These are phyloP conservation scores for Miamiensis avidus DNA, from an alignment of 169 alveolate genomes.

Conservation along the genomic window DNA sequence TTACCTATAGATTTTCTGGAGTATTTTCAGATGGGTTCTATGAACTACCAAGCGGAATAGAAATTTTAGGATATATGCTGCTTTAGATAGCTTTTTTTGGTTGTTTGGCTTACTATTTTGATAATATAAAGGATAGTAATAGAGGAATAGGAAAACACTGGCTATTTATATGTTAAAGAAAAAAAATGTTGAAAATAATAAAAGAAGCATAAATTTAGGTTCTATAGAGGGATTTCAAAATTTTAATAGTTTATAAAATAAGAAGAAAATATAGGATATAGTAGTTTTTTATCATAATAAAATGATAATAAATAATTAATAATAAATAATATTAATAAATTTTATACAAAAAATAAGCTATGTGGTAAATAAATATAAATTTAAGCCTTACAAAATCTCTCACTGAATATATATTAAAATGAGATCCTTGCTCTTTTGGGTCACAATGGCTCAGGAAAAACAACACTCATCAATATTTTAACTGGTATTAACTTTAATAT, in stretches of 20 bases:
- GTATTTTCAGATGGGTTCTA: conserved; percentile 14
- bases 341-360: not conserved
- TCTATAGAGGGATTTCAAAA: no score
- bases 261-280: no score
- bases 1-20: no score
- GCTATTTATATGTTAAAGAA: conserved; percentile 32
- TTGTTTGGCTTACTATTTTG: conserved; percentile 49
- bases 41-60: conserved; percentile 33
- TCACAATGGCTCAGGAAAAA: conserved; percentile 93
- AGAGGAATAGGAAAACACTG: conserved; percentile 27
- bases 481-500: no score
- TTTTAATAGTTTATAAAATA: no score
- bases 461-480: conserved; percentile 85
- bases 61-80: conserved; percentile 20
- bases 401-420: conserved; percentile 71
- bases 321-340: no score
- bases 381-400: conserved; percentile 73
- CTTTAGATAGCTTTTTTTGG: conserved; percentile 17
- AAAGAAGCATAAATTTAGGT: no score
- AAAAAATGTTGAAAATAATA: no score
- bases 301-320: no score
- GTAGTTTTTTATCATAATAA: no score
- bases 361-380: conserved; percentile 45
- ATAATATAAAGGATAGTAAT: conserved; percentile 48
- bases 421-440: conserved; percentile 89